Evolutionary conservation across 495 filamentous ascomycete genomes (phyloP).

Genomic region (Aeminium ludgeri): DNA sequence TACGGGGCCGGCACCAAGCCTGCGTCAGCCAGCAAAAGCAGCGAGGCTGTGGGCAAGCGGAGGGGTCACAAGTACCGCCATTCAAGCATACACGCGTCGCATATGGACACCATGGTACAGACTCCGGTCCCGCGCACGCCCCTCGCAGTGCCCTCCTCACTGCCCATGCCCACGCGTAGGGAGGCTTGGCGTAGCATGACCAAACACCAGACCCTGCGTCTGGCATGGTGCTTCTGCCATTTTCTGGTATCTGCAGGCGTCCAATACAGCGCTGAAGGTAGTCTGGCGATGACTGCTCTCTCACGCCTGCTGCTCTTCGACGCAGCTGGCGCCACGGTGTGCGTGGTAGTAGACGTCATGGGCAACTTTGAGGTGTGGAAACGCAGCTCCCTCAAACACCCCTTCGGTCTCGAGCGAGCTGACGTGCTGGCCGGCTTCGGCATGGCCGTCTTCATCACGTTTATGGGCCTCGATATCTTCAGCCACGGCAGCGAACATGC

Average conservation of each 20-base stretch:
- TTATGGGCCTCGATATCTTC: constrained; percentile 90
- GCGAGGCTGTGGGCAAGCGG: constrained; percentile 53
- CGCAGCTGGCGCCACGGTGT: constrained; percentile 80
- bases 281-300: constrained; percentile 80
- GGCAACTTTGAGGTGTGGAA: constrained; percentile 97
- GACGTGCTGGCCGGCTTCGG: constrained; percentile 95
- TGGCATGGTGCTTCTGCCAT: constrained; percentile 84
- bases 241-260: constrained; percentile 64
- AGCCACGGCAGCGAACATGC: constrained; percentile 84
- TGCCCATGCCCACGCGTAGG: constrained; percentile 78
- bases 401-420: constrained; percentile 79
- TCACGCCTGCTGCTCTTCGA: constrained; percentile 91
- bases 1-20: constrained; percentile 48
- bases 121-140: constrained; percentile 82
- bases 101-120: constrained; percentile 69
- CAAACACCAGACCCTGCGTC: constrained; percentile 59
- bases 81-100: constrained; percentile 61
- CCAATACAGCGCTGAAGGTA: constrained; percentile 68
- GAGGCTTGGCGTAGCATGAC: constrained; percentile 80
- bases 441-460: constrained; percentile 83
- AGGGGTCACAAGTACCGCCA: constrained; percentile 97
- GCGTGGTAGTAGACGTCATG: constrained; percentile 79
- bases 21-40: constrained; percentile 18
- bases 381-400: constrained; percentile 76
- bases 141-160: constrained; percentile 74